Evolutionary conservation across 257 asterid genomes (phyloP).

Genomic region (Przewalskia tangutica): DNA sequence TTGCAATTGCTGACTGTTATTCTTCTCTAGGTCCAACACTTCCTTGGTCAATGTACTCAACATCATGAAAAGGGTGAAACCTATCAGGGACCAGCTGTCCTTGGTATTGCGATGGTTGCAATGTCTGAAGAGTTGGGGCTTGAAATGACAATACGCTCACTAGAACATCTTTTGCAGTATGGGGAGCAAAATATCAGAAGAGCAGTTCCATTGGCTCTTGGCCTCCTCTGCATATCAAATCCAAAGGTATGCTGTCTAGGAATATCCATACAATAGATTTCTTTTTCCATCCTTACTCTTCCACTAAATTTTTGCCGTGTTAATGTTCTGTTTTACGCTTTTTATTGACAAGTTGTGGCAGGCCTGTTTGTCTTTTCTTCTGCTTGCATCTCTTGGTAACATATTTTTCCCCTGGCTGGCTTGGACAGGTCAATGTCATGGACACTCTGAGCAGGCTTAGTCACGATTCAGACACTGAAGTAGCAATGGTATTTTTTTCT

Average conservation of each 20-base stretch:
- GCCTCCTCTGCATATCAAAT: constrained; percentile 88
- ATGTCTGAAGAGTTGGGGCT: constrained; percentile 94
- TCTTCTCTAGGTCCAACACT: constrained; percentile 71
- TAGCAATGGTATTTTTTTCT: constrained; percentile 19
- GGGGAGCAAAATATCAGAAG: constrained; percentile 85
- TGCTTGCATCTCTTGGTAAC: not conserved
- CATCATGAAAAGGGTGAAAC: constrained; percentile 85
- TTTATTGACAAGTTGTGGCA: not conserved
- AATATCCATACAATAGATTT: not conserved
- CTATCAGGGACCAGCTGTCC: constrained; percentile 92
- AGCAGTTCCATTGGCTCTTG: constrained; percentile 92
- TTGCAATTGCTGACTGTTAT: constrained; percentile 11
- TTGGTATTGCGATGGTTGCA: constrained; percentile 96
- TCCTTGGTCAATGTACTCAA: constrained; percentile 84
- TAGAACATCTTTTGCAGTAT: constrained; percentile 92
- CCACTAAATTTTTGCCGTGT: not conserved
- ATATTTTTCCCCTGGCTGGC: constrained; percentile 6
- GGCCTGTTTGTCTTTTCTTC: not conserved
- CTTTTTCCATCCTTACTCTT: not conserved
- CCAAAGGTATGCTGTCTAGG: constrained; percentile 49
- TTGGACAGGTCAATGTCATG: constrained; percentile 85
- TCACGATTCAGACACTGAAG: constrained; percentile 86
- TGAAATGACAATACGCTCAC: constrained; percentile 96
- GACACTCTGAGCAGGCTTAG: constrained; percentile 96
- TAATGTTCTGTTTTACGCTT: not conserved